These are phyloP conservation scores for Ilex aquifolium DNA, from an alignment of 257 asterid species.

Conservation along the genomic window DNA sequence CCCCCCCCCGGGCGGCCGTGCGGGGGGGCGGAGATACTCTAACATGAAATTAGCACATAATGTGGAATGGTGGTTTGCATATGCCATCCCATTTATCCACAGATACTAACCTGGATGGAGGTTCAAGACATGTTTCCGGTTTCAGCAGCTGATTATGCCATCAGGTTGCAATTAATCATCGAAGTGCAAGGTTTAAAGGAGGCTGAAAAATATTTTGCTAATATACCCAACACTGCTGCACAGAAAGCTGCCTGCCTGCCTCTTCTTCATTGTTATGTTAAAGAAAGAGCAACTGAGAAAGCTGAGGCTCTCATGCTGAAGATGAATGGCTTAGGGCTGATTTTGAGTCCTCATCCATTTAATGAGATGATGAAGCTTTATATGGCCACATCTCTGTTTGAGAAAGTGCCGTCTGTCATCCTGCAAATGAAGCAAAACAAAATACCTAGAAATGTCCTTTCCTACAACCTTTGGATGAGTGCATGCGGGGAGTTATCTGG, in stretches of 20 bases:
- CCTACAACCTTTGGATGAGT: slow-evolving; percentile 40
- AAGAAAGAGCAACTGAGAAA: slow-evolving; percentile 25
- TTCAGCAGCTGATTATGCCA: slow-evolving; percentile 21
- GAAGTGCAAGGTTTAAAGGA: slow-evolving; percentile 15
- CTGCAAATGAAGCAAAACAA: slow-evolving; percentile 31
- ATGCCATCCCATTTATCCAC: not conserved
- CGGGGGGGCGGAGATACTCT: not conserved
- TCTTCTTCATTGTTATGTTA: slow-evolving; percentile 29
- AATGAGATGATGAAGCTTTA: slow-evolving; percentile 47
- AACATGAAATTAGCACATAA: not conserved
- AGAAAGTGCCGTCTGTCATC: slow-evolving; percentile 28
- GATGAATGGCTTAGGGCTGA: slow-evolving; percentile 23
- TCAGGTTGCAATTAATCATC: slow-evolving; percentile 20
- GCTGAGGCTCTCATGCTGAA: slow-evolving; percentile 34
- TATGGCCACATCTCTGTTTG: slow-evolving; percentile 26
- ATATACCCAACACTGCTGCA: slow-evolving; percentile 17
- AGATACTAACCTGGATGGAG: slow-evolving; percentile 34
- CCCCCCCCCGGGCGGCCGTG: not conserved
- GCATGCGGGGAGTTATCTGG: slow-evolving; percentile 30
- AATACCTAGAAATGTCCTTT: slow-evolving; percentile 30
- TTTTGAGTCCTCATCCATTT: slow-evolving; percentile 27
- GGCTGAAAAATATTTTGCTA: slow-evolving; percentile 32
- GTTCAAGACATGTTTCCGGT: slow-evolving; percentile 16
- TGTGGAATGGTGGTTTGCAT: not conserved
- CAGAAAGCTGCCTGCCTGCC: slow-evolving; percentile 31